Conservation (phyloP, 2,329 filamentous ascomycete genomes). For the Colletotrichum tamarilloi region DNA sequence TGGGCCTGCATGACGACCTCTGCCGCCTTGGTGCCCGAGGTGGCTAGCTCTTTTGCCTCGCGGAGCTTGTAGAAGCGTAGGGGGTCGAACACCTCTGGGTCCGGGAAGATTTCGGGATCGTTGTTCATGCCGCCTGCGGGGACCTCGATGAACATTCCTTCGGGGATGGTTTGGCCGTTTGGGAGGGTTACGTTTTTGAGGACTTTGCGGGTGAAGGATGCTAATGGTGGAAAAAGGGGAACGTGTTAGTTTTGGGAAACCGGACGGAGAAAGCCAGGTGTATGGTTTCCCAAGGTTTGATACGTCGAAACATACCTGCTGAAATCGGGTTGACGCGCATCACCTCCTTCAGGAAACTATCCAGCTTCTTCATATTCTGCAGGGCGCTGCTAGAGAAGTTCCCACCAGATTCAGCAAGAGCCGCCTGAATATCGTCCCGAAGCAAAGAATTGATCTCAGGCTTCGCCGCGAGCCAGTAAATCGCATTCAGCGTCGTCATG, state of each 20-base stretch:
- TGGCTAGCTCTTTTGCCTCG: constrained; percentile 38
- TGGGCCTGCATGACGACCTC: constrained; percentile 46
- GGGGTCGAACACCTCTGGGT: constrained; percentile 58
- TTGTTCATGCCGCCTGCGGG: constrained; percentile 48
- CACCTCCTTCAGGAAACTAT: constrained; percentile 53
- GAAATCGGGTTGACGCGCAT: constrained; percentile 45
- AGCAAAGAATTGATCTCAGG: constrained; percentile 63
- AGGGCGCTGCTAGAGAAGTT: constrained; percentile 48
- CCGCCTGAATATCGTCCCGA: constrained; percentile 60
- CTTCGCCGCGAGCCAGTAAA: constrained; percentile 60
- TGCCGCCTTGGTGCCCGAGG: constrained; percentile 26
- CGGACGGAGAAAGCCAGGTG: background rate
- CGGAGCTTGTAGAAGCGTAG: constrained; percentile 60
- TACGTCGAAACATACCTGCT: background rate
- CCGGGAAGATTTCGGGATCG: constrained; percentile 50
- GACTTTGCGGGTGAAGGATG: constrained; percentile 62
- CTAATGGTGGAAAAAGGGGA: constrained; percentile 34
- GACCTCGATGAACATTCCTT: constrained; percentile 54
- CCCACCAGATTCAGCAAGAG: constrained; percentile 47
- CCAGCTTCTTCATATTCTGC: constrained; percentile 51
- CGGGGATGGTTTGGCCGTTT: constrained; percentile 62
- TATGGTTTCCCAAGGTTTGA: background rate
- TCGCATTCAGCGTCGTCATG: constrained; percentile 54
- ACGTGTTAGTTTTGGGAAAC: too few relatives aligned
- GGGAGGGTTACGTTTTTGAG: constrained; percentile 62